These are phyloP conservation scores for Penicillium cataractarum DNA, from an alignment of 495 filamentous ascomycete species.

Conservation along the genomic window DNA sequence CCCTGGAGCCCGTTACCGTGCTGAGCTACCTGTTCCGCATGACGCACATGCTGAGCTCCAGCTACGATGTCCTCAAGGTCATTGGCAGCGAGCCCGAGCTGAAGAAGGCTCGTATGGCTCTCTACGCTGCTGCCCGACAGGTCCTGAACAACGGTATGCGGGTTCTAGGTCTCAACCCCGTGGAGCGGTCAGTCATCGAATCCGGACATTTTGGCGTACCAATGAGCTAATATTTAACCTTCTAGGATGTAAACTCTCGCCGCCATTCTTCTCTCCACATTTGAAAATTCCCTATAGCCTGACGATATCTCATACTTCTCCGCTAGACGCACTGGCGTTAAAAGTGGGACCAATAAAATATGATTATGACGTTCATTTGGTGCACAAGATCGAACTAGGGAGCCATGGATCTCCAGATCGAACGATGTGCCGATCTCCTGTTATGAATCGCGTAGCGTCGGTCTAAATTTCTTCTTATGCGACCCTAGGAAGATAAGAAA, in stretches of 20 bases:
- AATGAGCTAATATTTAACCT: slow-evolving; percentile 7
- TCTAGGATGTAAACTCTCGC: slow-evolving; percentile 25
- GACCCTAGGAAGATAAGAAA: not conserved
- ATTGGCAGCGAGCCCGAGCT: slow-evolving; percentile 72
- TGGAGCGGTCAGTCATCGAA: slow-evolving; percentile 56
- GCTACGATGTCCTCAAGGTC: slow-evolving; percentile 81
- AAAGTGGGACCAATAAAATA: slow-evolving; percentile 25
- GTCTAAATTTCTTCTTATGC: not conserved
- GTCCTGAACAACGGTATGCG: slow-evolving; percentile 86
- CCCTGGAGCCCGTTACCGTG: slow-evolving; percentile 67
- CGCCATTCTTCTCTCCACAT: not conserved
- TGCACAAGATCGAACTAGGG: too few relatives aligned
- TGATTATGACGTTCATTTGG: slow-evolving; percentile 4
- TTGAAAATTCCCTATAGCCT: slow-evolving; percentile 6
- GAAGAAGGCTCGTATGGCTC: slow-evolving; percentile 76
- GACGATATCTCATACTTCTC: slow-evolving; percentile 17
- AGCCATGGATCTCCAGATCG: not conserved
- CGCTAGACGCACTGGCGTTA: slow-evolving; percentile 28
- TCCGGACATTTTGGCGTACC: not conserved
- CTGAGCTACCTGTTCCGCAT: slow-evolving; percentile 86
- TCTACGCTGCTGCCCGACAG: slow-evolving; percentile 78
- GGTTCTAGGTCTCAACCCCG: slow-evolving; percentile 76
- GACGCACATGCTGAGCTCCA: slow-evolving; percentile 81
- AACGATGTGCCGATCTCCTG: slow-evolving; percentile 7
- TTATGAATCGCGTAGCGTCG: not conserved